Evolutionary conservation across 306 rosid species (phyloP), one percentile per base, ranked within the genome.

Genomic region (Vigna hirtella): DNA sequence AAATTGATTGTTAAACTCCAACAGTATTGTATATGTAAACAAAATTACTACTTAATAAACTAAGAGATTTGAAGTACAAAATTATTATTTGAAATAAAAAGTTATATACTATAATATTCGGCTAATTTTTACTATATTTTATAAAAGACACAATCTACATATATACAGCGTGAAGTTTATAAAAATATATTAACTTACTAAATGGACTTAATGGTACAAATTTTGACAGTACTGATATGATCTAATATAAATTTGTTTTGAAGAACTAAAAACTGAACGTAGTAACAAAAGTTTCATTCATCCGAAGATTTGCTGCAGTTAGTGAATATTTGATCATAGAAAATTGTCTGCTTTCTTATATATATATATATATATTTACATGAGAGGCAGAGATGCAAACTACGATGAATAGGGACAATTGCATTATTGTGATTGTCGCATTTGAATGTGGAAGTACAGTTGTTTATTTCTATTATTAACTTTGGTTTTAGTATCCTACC

Each of bases 381-480:
- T 59, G 45, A 61, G 66, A 50, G 77, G 77, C 50, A 84, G 81
- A 81, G 77, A 82, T 69, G 68, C 83, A 76, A 75, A 80, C 63
- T 38, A 45, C 65, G 80, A 56, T 18, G n/a, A 80, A 79, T 64
- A 82, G 71, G 66, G 85, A 71, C 78, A 83, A 77, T 56, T 89
- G 74, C 86, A 85, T 86, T 76, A 80, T 91, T 87, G 85, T 81
- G 85, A 70, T 73, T 83, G 87, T 83, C 83, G 57, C 77, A 82
- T 86, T 79, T 70, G 77, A 58, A 59, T 52, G 47, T 10, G 45
- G 48, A 79, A 89, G 83, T 81, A 56, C 79, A 38, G 83, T 75
- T 73, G 74, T 86, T 86, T 81, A 17, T 85, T 85, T 85, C 87
- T 58, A 79, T 80, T 51, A 79, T 82, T 82, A 76, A 75, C 73